Evolutionary conservation across 106 monocot genomes (phyloP), one percentile per base, ranked within the genome.

Genomic region (Amphibolis antarctica): DNA sequence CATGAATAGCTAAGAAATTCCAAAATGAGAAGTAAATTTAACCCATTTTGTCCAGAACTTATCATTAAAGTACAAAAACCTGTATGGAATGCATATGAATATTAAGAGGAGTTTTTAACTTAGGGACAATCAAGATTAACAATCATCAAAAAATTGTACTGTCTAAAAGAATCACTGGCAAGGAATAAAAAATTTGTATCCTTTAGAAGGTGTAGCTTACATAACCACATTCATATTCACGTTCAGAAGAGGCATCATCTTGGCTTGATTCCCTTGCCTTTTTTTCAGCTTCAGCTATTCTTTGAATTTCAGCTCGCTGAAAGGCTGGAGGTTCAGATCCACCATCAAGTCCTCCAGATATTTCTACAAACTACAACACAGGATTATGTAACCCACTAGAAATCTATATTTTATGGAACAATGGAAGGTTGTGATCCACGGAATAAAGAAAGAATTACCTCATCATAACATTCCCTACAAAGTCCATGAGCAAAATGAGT

Each of bases 261-360:
- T 13, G 56, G 61, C 12, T 52, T 23, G 53, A 73, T 63, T 68
- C 63, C 59, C 25, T 65, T 0, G 54, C 71, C 63, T 71, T 74
- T 58, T 63, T 79, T 62, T 65, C 50, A 46, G 17, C 67, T 66
- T 65, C 67, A 30, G 29, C 53, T 28, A 63, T 66, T 46, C 94
- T 84, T 66, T 76, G 71, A 67, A 28, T 84, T 75, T 96, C 86
- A 69, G 94, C 94, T 67, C 73, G 81, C 63, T 90, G 94, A 66
- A 96, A 96, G 31, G 94, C 89, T 66, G 94, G 94, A 53, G 94
- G 94, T 60, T 86, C 89, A 63, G 84, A 61, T 29, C 89, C 89
- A 21, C 89, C 94, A 42, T 86, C 69, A 61, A 96, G 73, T 54
- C 94, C 94, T 6, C 94, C 94, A 31, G 89, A 89, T 71, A 89